A percentile compares a stretch with the other conserved stretches of the same genome.
phyloP scores from a whole-genome alignment of 225 moss, liverwort and hornwort genomes.

The Pseudisothecium myosuroides region DNA sequence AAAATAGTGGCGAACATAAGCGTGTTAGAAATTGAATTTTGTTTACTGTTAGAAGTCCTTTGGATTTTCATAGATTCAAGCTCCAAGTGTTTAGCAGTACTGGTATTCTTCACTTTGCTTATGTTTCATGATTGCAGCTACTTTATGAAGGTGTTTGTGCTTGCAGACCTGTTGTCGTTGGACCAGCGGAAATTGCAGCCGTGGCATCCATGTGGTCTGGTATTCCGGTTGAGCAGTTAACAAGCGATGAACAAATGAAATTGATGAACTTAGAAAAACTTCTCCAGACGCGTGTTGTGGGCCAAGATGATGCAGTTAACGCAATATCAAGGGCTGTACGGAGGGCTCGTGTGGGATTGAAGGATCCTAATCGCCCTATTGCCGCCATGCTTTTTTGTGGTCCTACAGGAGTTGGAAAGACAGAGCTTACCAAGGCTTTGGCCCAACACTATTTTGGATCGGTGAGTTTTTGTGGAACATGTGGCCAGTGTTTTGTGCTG shows the following conservation, averaged over 20 bases:
- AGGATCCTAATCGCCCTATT: conserved; percentile 92
- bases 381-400: conserved; percentile 99
- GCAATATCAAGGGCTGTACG: conserved; percentile 90
- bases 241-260: conserved; percentile 79
- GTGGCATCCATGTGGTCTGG: conserved; percentile 97
- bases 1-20: neutral
- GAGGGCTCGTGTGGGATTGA: conserved; percentile 88
- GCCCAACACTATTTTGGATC: conserved; percentile 93
- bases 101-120: neutral
- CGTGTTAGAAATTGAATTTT: neutral
- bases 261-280: conserved; percentile 78
- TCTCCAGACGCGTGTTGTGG: conserved; percentile 78
- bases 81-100: neutral
- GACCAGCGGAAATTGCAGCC: conserved; percentile 90
- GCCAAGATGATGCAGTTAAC: conserved; percentile 89
- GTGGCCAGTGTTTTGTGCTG: neutral
- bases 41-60: neutral
- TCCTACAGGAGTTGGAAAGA: conserved; percentile 94
- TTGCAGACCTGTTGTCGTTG: conserved; percentile 87
- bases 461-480: conserved; percentile 12
- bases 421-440: conserved; percentile 85
- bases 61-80: neutral
- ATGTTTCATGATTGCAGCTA: neutral
- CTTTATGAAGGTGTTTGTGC: neutral
- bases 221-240: conserved; percentile 81